Conservation (phyloP, 768 basidiomycete genomes). For the Boletus pseudo-olivaceus region DNA sequence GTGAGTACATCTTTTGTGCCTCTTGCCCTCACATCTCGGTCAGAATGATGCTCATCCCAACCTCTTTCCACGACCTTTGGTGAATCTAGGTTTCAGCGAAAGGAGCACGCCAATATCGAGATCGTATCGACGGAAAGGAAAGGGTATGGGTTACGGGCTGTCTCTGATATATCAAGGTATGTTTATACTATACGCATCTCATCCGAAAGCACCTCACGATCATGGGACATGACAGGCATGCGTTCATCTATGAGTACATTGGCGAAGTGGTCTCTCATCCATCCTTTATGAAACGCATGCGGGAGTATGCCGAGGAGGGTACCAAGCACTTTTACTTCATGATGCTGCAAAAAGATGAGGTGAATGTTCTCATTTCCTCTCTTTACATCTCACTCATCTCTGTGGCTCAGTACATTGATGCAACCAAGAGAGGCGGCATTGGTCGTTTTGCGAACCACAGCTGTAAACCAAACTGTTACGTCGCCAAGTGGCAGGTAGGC, state of each 20-base stretch:
- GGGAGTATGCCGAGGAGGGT: conserved; percentile 87
- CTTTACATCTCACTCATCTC: neutral
- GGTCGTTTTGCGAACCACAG: conserved; percentile 98
- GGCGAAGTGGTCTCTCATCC: conserved; percentile 90
- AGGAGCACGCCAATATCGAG: conserved; percentile 80
- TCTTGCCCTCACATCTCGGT: neutral
- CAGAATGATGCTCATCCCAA: neutral
- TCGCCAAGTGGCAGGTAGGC: conserved; percentile 96
- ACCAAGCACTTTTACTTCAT: conserved; percentile 99
- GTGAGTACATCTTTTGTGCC: conserved; percentile 39
- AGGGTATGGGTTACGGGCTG: conserved; percentile 89
- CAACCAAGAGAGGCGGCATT: conserved; percentile 94
- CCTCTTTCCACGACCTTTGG: neutral
- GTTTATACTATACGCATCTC: conserved; percentile 22
- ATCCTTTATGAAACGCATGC: conserved; percentile 91
- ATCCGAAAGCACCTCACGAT: conserved; percentile 1
- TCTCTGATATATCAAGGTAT: conserved; percentile 59
- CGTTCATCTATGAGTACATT: conserved; percentile 96
- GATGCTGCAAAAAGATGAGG: conserved; percentile 99
- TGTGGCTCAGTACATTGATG: conserved; percentile 81
- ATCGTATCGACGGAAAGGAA: conserved; percentile 95
- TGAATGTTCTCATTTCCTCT: conserved; percentile 34
- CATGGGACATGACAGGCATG: conserved; percentile 52
- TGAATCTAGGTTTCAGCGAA: conserved; percentile 72
- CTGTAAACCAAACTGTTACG: conserved; percentile 96